Conservation (phyloP, 768 basidiomycete genomes). For the Megacollybia marginata region DNA sequence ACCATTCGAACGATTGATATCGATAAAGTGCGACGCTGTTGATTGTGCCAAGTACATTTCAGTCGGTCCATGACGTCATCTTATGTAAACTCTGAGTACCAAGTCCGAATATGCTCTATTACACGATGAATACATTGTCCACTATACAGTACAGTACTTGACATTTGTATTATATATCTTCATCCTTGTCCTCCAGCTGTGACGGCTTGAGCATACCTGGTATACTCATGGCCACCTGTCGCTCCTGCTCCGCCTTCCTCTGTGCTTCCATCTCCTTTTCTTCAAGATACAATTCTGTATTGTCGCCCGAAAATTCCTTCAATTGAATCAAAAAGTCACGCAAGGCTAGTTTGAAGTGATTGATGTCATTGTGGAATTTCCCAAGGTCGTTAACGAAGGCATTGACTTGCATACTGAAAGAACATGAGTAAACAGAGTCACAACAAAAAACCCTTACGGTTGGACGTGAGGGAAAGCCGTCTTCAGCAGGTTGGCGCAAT, state of each 20-base stretch:
- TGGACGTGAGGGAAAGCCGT: conserved; percentile 91
- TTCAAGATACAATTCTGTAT: conserved; percentile 85
- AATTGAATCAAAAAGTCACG: conserved; percentile 98
- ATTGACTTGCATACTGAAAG: conserved; percentile 57
- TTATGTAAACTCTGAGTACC: too few species aligned
- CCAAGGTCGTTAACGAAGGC: conserved; percentile 61
- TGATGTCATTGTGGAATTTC: conserved; percentile 73
- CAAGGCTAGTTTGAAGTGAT: conserved; percentile 87
- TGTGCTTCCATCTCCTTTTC: conserved; percentile 88
- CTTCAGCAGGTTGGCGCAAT: conserved; percentile 79
- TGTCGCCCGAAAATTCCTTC: conserved; percentile 95
- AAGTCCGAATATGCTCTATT: too few species aligned
- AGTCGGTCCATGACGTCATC: too few species aligned
- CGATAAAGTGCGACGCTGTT: too few species aligned
- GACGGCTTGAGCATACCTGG: conserved; percentile 98
- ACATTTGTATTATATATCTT: conserved; percentile 53
- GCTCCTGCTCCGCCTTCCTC: conserved; percentile 75
- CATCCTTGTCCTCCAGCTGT: conserved; percentile 90
- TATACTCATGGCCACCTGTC: conserved; percentile 84
- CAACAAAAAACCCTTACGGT: conserved; percentile 38
- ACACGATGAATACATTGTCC: too few species aligned
- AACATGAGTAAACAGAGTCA: conserved; percentile 3
- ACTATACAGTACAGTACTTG: too few species aligned
- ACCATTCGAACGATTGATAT: too few species aligned
- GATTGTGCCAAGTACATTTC: too few species aligned